Evolutionary conservation across 1,284 basidiomycete species (phyloP), one percentile per base, ranked within the genome.

Genomic region (Taiwanofungus camphoratus): DNA sequence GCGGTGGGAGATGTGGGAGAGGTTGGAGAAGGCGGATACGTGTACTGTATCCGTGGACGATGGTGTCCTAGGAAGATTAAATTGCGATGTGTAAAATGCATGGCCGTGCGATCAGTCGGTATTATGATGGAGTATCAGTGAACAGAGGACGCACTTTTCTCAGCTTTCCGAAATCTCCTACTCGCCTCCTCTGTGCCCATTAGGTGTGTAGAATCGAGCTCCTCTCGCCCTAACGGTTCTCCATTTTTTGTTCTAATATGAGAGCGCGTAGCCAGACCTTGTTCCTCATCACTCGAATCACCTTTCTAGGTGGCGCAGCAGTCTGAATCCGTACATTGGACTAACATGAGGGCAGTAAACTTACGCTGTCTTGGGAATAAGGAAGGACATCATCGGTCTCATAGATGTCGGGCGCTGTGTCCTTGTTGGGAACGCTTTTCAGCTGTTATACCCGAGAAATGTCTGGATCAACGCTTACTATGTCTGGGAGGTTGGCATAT

Each of bases 351-450:
- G 20, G 24, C 11, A 13, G 4, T 19, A 5, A 11, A 44, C 71
- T 44, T 51, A 76, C 77, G 44, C 68, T 67, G 29, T 66, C 63
- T 42, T 73, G 68, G 12, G 76, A 58, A 8, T 74, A 64, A 4
- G 75, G 75, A 50, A 82, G 74, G 19, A 79, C 70, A 52, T 95
- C 92, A 38, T 89, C 82, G 0, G 92, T 95, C 64, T 96, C 92
- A 59, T 95, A 96, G 29, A 95, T 78, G 61, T 96, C 92, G 32
- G 80, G 88, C 1, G 89, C 90, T 6, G 88, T 89, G 61, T 94
- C 91, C 90, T 94, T 20, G 5, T 3, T 9, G 5, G 30, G 16
- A 12, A n/a, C 11, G 7, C 8, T 16, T 1, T 1, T 23, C 7
- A 19, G 19, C 32, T 9, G 36, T 12, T 22, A 29, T 5, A 20